These are phyloP conservation scores for Salvia sclarea DNA, from an alignment of 305 asterid species.

Conservation along the genomic window DNA sequence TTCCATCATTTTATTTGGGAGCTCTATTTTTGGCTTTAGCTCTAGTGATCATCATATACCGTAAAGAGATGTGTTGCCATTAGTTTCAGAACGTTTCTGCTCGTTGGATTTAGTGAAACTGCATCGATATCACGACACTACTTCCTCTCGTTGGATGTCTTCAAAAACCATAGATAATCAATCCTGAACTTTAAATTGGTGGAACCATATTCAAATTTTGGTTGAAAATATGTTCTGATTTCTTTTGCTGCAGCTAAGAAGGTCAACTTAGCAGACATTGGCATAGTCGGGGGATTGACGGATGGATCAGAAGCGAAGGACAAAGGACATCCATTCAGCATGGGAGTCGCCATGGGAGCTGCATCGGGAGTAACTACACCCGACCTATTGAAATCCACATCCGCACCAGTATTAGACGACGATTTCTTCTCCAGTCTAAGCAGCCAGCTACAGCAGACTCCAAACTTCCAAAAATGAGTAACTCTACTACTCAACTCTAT, in stretches of 20 bases:
- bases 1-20: not conserved
- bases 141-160: not conserved
- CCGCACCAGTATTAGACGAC: constrained; percentile 29
- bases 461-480: constrained; percentile 56
- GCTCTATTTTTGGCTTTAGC: not conserved
- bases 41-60: not conserved
- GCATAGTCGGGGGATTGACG: constrained; percentile 73
- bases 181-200: not conserved
- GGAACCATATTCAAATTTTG: not conserved
- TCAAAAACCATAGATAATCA: not conserved
- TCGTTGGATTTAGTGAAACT: not conserved
- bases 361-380: constrained; percentile 60
- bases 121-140: not conserved
- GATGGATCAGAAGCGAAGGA: constrained; percentile 69
- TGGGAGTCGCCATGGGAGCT: constrained; percentile 61
- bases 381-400: constrained; percentile 40
- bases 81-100: not conserved
- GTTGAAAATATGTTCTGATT: not conserved
- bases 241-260: constrained; percentile 66
- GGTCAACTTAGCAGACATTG: constrained; percentile 77
- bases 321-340: constrained; percentile 58
- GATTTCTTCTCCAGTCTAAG: constrained; percentile 70
- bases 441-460: constrained; percentile 49
- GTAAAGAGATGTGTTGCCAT: not conserved
- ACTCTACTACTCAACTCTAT: not conserved